Conservation (phyloP, 805 yeast genomes). For the Komagataella populi region DNA sequence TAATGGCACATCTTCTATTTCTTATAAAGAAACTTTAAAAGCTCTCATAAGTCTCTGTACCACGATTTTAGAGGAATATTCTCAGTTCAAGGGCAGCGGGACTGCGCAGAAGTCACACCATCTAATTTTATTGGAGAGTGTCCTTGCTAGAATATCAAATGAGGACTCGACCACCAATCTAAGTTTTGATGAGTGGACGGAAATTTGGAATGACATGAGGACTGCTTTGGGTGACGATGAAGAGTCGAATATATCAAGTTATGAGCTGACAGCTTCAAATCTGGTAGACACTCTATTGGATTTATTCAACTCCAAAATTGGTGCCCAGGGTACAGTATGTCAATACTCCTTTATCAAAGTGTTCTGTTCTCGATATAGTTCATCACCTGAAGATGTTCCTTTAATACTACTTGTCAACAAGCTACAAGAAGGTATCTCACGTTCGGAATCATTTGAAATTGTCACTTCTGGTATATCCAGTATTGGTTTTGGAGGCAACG, state of each 20-base stretch:
- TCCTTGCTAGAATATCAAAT: neutral
- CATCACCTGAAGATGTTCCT: slow-evolving; percentile 18
- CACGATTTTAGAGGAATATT: slow-evolving; percentile 4
- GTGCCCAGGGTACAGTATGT: slow-evolving; percentile 19
- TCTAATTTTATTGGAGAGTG: neutral
- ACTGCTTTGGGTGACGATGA: neutral
- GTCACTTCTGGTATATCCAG: slow-evolving; percentile 26
- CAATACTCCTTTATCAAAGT: slow-evolving; percentile 28
- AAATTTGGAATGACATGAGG: neutral
- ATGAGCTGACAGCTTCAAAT: slow-evolving; percentile 63
- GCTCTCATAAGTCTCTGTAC: slow-evolving; percentile 8
- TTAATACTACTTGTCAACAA: slow-evolving; percentile 35
- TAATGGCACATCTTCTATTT: neutral
- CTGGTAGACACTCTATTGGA: slow-evolving; percentile 23
- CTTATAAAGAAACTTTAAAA: slow-evolving; percentile 4
- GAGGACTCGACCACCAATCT: neutral
- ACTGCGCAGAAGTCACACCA: neutral
- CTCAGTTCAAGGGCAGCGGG: neutral
- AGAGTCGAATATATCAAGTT: slow-evolving; percentile 39
- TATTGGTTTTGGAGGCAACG: slow-evolving; percentile 2
- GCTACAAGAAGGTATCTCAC: slow-evolving; percentile 59
- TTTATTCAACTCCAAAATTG: slow-evolving; percentile 18
- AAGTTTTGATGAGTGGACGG: neutral
- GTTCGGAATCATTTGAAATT: slow-evolving; percentile 64
- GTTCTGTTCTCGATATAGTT: slow-evolving; percentile 20